Conservation (phyloP, 495 filamentous ascomycete species). For the Acidomyces sp. region DNA sequence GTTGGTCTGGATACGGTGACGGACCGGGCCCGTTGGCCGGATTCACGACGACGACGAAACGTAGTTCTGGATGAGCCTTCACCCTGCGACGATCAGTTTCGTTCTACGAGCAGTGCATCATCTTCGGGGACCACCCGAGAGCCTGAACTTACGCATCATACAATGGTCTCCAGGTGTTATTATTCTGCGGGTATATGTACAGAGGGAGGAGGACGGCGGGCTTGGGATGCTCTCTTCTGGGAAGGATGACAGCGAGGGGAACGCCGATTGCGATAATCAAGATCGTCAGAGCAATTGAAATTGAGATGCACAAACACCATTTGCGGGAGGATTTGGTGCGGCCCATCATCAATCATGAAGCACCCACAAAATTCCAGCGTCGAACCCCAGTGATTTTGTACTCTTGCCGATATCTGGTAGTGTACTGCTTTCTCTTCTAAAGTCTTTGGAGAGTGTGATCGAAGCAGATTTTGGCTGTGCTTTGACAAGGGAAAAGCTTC, state of each 20-base stretch:
- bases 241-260: neutral
- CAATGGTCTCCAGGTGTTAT: neutral
- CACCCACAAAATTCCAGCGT: too few relatives aligned
- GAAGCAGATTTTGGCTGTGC: too few relatives aligned
- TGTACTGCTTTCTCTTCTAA: too few relatives aligned
- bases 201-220: neutral
- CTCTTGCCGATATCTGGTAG: too few relatives aligned
- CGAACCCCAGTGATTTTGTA: too few relatives aligned
- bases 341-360: too few relatives aligned
- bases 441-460: too few relatives aligned
- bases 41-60: constrained; percentile 15
- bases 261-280: neutral
- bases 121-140: neutral
- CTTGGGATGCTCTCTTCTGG: too few relatives aligned
- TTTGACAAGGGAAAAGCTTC: too few relatives aligned
- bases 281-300: too few relatives aligned
- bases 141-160: neutral
- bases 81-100: constrained; percentile 4
- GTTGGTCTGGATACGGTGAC: neutral
- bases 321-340: too few relatives aligned
- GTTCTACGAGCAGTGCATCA: neutral
- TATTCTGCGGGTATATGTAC: neutral
- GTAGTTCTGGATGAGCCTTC: neutral
- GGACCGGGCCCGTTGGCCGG: constrained; percentile 13
- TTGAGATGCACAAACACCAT: too few relatives aligned